Evolutionary conservation across 768 basidiomycete genomes (phyloP).

Genomic region (Naematelia encephala): DNA sequence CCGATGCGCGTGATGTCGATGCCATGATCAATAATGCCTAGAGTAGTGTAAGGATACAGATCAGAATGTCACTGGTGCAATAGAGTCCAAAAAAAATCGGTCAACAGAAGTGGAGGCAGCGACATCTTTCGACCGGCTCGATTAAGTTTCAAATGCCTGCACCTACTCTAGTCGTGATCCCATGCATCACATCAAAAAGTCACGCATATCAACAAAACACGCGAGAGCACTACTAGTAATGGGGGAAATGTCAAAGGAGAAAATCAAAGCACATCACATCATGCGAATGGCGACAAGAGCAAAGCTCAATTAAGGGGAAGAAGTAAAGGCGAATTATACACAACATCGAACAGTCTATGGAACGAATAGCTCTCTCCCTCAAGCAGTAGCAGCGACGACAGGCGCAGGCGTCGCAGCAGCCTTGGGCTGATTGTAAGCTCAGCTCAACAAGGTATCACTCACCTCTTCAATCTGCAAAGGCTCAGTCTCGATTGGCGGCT

Average conservation of each 20-base stretch:
- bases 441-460: conserved; percentile 19
- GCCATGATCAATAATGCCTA: conserved; percentile 5
- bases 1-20: conserved; percentile 15
- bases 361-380: conserved; percentile 46
- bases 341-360: conserved; percentile 3
- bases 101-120: neutral
- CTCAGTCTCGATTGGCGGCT: conserved; percentile 73
- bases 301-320: conserved; percentile 8
- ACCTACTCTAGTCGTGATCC: neutral
- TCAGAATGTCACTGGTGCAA: neutral
- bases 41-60: no score
- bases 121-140: neutral
- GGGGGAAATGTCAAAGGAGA: neutral
- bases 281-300: neutral
- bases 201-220: neutral
- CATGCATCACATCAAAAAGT: neutral
- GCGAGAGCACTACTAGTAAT: neutral
- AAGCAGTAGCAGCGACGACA: conserved; percentile 77
- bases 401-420: conserved; percentile 52
- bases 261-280: neutral
- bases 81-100: neutral
- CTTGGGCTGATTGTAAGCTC: conserved; percentile 33
- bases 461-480: conserved; percentile 62
- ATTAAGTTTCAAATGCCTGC: neutral
- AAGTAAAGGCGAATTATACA: conserved; percentile 3